A percentile compares a stretch with the other conserved stretches of the same genome.
These are phyloP conservation scores for Prunus mongolica DNA, from an alignment of 306 rosid genomes.

Conservation along the genomic window DNA sequence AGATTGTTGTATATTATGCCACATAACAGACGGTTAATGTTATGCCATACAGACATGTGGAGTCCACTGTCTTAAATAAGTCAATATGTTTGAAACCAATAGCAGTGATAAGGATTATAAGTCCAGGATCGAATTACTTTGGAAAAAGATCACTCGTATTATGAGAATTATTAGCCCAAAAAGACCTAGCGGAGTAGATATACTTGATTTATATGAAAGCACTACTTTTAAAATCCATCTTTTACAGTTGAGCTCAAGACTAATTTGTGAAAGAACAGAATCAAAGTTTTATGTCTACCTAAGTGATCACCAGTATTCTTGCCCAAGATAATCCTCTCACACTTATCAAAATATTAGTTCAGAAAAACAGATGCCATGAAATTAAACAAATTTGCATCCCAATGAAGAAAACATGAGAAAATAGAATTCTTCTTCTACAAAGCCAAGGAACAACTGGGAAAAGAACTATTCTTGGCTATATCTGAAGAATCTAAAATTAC, in stretches of 20 bases:
- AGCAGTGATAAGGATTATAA: not conserved
- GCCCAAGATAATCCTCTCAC: not conserved
- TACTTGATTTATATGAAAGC: not conserved
- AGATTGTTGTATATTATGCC: not conserved
- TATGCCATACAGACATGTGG: not conserved
- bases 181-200: not conserved
- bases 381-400: not conserved
- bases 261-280: not conserved
- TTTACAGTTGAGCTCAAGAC: not conserved
- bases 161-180: not conserved
- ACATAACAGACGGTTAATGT: not conserved
- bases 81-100: not conserved
- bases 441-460: not conserved
- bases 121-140: not conserved
- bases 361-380: not conserved
- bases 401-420: not conserved
- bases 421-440: not conserved
- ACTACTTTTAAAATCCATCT: not conserved
- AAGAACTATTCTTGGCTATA: not conserved
- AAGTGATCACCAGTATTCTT: not conserved
- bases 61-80: not conserved
- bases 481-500: not conserved
- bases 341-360: not conserved
- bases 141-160: not conserved
- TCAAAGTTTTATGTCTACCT: not conserved